Evolutionary conservation across 345 rosid genomes (phyloP), one percentile per base, ranked within the genome.

Genomic region (Nasturtium officinale): DNA sequence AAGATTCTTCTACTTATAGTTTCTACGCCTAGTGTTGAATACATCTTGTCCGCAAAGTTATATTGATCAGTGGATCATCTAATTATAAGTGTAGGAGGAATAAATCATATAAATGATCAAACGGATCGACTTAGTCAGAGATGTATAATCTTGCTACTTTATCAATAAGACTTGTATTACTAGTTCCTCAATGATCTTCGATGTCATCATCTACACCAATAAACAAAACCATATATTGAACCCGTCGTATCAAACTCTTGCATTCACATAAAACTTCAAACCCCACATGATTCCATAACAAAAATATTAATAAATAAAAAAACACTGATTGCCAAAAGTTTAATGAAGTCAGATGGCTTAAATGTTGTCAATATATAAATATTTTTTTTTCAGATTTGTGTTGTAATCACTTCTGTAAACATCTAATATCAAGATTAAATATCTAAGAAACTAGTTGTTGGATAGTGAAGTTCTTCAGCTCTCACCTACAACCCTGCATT

Each of bases 1-100:
- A 82, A 0, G 97, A 95, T 81, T 83, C 99, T 62, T 86, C 93
- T 33, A 86, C 95, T 6, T 95, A 88, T 66, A 83, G 80, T 23
- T 95, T 95, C 83, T 95, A 95, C 61, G 73, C 91, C 40, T 95
- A 64, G 21, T 43, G 15, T 6, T 16, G 12, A 65, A 18, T 8
- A 16, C 30, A 61, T 42, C 5, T 10, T 48, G 46, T 33, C 7
- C 7, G 37, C 67, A 21, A 43, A 35, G 50, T 8, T 18, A 65
- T 40, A 65, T 40, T 35, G 70, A 32, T 61, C 78, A 40, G 0
- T 60, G 37, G 52, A 57, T 30, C 65, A 32, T 75, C 61, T 67
- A 51, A 29, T 51, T 67, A 68, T 11, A 53, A 52, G 32, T 53
- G 74, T 76, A 75, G 74, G 28, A 75, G 70, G 20, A 75, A 68